phyloP scores from a whole-genome alignment of 148 eudicot species.

The Hydrangea macrophylla region DNA sequence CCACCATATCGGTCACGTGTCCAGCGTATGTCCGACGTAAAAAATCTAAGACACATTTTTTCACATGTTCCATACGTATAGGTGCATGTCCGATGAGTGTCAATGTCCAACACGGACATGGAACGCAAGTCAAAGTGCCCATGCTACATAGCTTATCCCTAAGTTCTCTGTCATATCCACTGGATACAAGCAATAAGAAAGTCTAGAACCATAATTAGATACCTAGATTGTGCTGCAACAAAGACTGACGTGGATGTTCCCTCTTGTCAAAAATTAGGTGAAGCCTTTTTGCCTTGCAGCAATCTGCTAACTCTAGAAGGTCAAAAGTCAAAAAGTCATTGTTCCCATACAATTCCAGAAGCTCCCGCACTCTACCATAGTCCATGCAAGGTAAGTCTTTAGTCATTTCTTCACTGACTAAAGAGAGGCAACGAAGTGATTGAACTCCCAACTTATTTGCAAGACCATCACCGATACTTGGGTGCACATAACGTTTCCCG shows the following conservation, averaged over 20 bases:
- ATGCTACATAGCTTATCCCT: too few species aligned
- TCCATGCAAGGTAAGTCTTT: slow-evolving; percentile 98
- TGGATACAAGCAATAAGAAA: slow-evolving; percentile 10
- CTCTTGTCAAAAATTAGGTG: slow-evolving; percentile 83
- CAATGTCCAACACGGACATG: too few species aligned
- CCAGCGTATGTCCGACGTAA: too few species aligned
- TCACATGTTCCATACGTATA: too few species aligned
- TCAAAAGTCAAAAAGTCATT: slow-evolving; percentile 73
- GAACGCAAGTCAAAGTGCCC: too few species aligned
- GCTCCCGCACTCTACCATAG: slow-evolving; percentile 68
- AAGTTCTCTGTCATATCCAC: slow-evolving; percentile 10
- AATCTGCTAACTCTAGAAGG: slow-evolving; percentile 95
- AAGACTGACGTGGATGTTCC: slow-evolving; percentile 80
- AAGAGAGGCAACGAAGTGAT: slow-evolving; percentile 83
- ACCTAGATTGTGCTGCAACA: slow-evolving; percentile 98
- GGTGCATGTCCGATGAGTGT: too few species aligned
- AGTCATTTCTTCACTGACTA: slow-evolving; percentile 92
- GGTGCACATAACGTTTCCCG: slow-evolving; percentile 76
- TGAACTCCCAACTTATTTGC: slow-evolving; percentile 86
- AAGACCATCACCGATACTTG: slow-evolving; percentile 69
- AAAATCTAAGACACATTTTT: too few species aligned
- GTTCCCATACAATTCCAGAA: slow-evolving; percentile 59
- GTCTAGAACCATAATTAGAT: slow-evolving; percentile 18
- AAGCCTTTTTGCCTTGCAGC: slow-evolving; percentile 87
- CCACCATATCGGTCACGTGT: too few species aligned